Evolutionary conservation across 139 green algal genomes (phyloP), one percentile per base, ranked within the genome.

Genomic region (Chlorella sp.): DNA sequence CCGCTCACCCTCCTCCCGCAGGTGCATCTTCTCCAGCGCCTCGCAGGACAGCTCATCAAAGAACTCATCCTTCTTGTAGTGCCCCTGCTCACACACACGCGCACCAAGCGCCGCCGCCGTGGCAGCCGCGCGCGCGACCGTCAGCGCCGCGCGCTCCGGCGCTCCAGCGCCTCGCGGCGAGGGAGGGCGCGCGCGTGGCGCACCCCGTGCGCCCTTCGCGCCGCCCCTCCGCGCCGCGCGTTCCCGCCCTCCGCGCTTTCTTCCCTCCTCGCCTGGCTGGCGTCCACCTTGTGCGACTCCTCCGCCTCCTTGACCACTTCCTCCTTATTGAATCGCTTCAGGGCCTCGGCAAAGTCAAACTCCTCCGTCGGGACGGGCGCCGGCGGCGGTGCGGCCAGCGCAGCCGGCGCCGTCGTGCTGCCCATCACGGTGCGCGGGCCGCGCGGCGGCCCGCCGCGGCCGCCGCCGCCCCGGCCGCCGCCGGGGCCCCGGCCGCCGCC

Each of bases 31-130:
- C 62, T 94, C 89, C 29, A 94, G 81, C 8, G 92, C 87, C 35
- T 97, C 93, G 59, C 90, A 93, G 36, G 85, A 92, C 46, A 97
- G 86, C n/a, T 81, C 76, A 75, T 97, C 93, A 70, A 97, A 97
- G 71, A 97, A 97, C 73, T 97, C 93, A 71, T 97, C 93, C 80
- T 91, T 84, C 35, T 85, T 83, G 48, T 90, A 86, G 9, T 42
- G 33, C 25, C 31, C 31, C 19, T 66, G 17, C 50, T 81, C 48
- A n/a, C n/a, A n/a, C n/a, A n/a, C n/a, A n/a, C n/a, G n/a, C n/a
- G n/a, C n/a, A n/a, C n/a, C n/a, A n/a, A n/a, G n/a, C n/a, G n/a
- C n/a, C n/a, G n/a, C n/a, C n/a, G n/a, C n/a, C n/a, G n/a, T n/a
- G n/a, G n/a, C n/a, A n/a, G n/a, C n/a, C n/a, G n/a, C n/a, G n/a